Conservation (phyloP, 352 stramenopile genomes). For the Pythium angustatum region DNA sequence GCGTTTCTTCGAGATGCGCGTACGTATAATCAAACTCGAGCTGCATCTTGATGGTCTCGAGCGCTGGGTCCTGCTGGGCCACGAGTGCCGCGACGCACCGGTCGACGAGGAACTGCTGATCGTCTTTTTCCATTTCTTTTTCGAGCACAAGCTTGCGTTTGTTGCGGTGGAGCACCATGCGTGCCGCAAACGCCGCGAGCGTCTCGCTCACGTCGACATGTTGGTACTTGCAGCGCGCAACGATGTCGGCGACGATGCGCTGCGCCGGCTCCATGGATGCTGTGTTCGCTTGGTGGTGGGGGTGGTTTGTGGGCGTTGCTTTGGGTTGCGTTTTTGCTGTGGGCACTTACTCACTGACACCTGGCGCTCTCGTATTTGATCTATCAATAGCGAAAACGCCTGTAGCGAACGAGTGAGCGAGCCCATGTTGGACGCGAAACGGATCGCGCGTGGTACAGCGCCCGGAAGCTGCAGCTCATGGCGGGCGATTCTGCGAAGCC, state of each 20-base stretch:
- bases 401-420: too few relatives aligned
- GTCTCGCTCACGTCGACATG: conserved; percentile 86
- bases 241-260: conserved; percentile 68
- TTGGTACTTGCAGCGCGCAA: conserved; percentile 69
- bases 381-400: neutral
- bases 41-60: conserved; percentile 96
- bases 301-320: too few relatives aligned
- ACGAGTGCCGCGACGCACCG: conserved; percentile 75
- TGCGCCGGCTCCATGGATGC: conserved; percentile 59
- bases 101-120: conserved; percentile 77
- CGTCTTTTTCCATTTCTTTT: conserved; percentile 63
- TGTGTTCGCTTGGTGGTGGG: too few relatives aligned
- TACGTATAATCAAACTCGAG: conserved; percentile 93
- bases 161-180: conserved; percentile 69
- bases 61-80: conserved; percentile 71
- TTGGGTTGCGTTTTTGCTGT: neutral
- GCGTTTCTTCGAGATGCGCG: conserved; percentile 75
- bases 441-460: too few relatives aligned
- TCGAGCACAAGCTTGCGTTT: conserved; percentile 73
- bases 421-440: too few relatives aligned
- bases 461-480: too few relatives aligned
- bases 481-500: too few relatives aligned
- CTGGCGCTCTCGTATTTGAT: neutral
- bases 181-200: conserved; percentile 83
- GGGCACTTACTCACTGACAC: too few relatives aligned